Base-by-base conservation (phyloP, 352 stramenopile genomes). In the Phytophthora kernoviae region DNA sequence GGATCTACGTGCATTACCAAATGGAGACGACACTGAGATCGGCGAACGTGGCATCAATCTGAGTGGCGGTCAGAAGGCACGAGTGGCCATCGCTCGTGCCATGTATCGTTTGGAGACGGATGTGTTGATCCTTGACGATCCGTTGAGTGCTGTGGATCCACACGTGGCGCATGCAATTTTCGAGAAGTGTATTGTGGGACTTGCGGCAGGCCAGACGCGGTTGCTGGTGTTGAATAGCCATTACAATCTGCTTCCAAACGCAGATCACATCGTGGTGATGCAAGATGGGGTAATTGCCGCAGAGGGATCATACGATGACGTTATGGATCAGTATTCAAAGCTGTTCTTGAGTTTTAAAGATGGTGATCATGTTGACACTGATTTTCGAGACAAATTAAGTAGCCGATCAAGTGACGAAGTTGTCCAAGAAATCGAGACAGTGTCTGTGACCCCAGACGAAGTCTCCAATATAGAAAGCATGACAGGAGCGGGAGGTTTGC, bases 121-220 rank as follows among this genome's bases (percentile, higher is more conserved):
- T 58, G 66, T 99, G 17, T 82, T 96, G 56, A 65, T 99, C 22
- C 70, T 99, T 11, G 97, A 99, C 60, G 96, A 99, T 56, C 86
- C 92, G n/a, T 61, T 99, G 10, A 90, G 80, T 54, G 96, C 96
- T 6, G 87, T 99, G 1, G 96, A 99, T 61, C 86, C 88, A 26
- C 93, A 99, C 65, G 96, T 99, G 12, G 96, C 88, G 1, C 87
- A 93, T 53, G 84, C 96, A 54, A 68, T 99, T 21, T 98, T 98
- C 62, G 53, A 87, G 7, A 60, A 98, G 18, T 96, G 89, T 53
- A 86, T 98, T 27, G 41, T 71, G n/a, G 64, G 52, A 1, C 58
- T 98, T 12, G 70, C 73, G 14, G 32, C 79, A 14, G 51, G 36
- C 30, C 82, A 84, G 54, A 96, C 87, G n/a, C 79, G 97, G 4